Evolutionary conservation across 805 yeast species (phyloP), one percentile per base, ranked within the genome.

Genomic region (Pichia kluyveri): DNA sequence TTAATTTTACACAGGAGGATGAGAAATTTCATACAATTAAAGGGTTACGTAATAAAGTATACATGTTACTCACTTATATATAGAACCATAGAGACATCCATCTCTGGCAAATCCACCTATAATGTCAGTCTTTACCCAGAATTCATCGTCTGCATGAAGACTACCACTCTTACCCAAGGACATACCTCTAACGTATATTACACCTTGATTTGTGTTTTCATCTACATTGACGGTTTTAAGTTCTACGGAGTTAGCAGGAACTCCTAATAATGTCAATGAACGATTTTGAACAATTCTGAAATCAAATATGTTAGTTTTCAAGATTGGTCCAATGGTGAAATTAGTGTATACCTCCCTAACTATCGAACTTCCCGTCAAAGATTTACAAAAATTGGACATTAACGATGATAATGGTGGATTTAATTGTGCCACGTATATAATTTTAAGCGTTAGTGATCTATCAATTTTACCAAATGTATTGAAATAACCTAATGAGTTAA

Each of bases 51-150:
- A 23, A 23, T 23, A 23, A 3, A 19, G n/a, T n/a, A 19, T 3
- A 19, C 23, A 19, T 19, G 23, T 19, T 19, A 19, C 4, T 30
- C 8, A 30, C 32, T 30, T 3, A 34, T 7, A 15, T 3, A 34
- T 7, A 15, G 37, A 34, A 14, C 54, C 71, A 59, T 83, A 84
- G 50, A 84, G 71, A 58, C 90, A 83, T 2, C 90, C 90, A 61
- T 84, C 91, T 30, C 62, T 68, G 14, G 88, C 90, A 73, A 82
- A 82, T 37, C 69, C 68, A 0, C 87, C 89, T 36, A 54, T 57
- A 0, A 80, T 66, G 7, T 74, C 75, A 4, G 75, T 67, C 11
- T 67, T 63, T 65, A 71, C 66, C 63, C 73, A 81, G 19, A 76
- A 75, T 51, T 75, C 79, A 8, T 75, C 70, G n/a, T 73, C 75